Base-by-base conservation (phyloP, 495 filamentous ascomycete genomes). In the Hypomontagnella submonticulosa region DNA sequence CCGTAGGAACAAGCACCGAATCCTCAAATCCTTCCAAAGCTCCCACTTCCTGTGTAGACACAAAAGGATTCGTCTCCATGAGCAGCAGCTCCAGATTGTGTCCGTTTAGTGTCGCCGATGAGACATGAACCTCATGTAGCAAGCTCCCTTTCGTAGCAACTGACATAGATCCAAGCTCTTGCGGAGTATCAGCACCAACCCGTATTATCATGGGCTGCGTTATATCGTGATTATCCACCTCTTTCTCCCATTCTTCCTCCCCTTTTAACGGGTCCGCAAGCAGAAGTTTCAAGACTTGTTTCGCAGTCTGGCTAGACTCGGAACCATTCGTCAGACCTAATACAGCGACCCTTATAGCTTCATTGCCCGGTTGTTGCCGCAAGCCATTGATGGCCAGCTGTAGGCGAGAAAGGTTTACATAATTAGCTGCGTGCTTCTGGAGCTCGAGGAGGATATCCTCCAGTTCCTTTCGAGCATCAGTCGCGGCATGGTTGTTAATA, bases 351-450 rank as follows among this genome's bases (percentile, higher is more conserved):
- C 94, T 80, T 66, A 92, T 85, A n/a, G 90, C 83, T 69, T 86
- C 84, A 48, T 80, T 48, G 4, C 84, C 84, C 0, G 81, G 70
- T 12, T 84, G 78, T 62, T 90, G 85, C 66, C 90, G 86, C 63
- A 97, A 78, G 4, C 92, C 92, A 48, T 88, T 83, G 71, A 92
- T 74, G 13, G 92, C 94, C 66, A 98, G 83, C 69, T 92, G 88
- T 51, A 97, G 72, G 66, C 92, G 86, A 57, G 90, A 89, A 16
- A 90, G 80, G 75, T 91, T 90, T 57, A 93, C 83, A 73, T 88
- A 86, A 61, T 83, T 83, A 36, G 85, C 78, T 19, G 88, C 85
- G 38, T 85, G 75, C 57, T 83, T 81, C 63, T 90, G 82, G 18
- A 97, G 77, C 18, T 82, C 80, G 7, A 77, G 75, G 15, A 96